Conservation (phyloP, 1,284 basidiomycete genomes). For the Takashimella koratensis region DNA sequence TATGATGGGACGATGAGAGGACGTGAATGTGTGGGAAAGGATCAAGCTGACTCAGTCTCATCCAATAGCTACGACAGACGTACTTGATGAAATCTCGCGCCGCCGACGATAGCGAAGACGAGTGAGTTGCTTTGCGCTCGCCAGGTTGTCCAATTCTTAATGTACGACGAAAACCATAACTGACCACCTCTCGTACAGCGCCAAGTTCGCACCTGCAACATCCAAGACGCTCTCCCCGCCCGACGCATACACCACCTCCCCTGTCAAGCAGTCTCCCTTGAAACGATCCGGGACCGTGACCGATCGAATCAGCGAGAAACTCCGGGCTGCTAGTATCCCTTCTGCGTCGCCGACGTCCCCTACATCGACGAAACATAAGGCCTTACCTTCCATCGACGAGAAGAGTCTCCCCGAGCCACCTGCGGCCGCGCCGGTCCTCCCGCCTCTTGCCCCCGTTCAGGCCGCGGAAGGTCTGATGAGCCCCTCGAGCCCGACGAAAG, state of each 20-base stretch:
- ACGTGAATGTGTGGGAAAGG: neutral
- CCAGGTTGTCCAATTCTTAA: neutral
- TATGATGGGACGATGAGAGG: too few relatives aligned
- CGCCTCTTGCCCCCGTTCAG: constrained; percentile 10
- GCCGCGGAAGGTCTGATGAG: constrained; percentile 10
- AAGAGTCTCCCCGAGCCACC: constrained; percentile 31
- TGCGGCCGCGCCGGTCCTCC: constrained; percentile 12
- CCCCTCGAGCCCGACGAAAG: constrained; percentile 30
- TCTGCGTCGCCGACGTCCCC: constrained; percentile 6
- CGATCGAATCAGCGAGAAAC: constrained; percentile 48
- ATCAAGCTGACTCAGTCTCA: constrained; percentile 40
- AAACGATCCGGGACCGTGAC: constrained; percentile 44
- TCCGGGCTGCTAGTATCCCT: constrained; percentile 34
- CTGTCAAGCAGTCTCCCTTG: constrained; percentile 50
- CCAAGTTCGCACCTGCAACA: constrained; percentile 70
- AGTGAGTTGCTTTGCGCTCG: constrained; percentile 56
- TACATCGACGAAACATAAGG: constrained; percentile 8
- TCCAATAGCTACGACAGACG: constrained; percentile 64
- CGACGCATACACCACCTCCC: constrained; percentile 72
- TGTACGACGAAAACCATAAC: neutral
- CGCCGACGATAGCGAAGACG: constrained; percentile 85
- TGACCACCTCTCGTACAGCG: too few relatives aligned
- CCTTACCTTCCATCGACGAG: constrained; percentile 27
- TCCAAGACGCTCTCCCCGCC: constrained; percentile 47
- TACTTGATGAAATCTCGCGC: constrained; percentile 72